Conservation (phyloP, 2,329 filamentous ascomycete genomes). For the Monosporascus cannonballus region DNA sequence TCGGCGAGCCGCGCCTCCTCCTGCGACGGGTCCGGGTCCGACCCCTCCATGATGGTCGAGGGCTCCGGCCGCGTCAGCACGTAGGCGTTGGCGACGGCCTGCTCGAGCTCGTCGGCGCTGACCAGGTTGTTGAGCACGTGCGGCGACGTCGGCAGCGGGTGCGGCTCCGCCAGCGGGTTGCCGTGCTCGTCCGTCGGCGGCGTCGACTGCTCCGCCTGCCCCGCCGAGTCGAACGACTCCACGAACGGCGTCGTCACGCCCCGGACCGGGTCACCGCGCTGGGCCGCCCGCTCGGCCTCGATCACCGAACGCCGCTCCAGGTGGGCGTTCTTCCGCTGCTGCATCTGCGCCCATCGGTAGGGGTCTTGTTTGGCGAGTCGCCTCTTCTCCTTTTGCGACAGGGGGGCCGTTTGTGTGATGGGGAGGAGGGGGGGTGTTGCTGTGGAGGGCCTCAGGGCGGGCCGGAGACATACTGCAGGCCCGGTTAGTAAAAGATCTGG, state of each 20-base stretch:
- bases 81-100: conserved; percentile 62
- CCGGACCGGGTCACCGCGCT: conserved; percentile 71
- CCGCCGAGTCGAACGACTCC: conserved; percentile 68
- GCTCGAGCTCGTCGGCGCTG: conserved; percentile 57
- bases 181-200: conserved; percentile 35
- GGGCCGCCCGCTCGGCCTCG: conserved; percentile 54
- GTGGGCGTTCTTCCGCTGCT: conserved; percentile 80
- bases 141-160: conserved; percentile 39
- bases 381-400: conserved; percentile 58
- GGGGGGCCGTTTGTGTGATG: conserved; percentile 55
- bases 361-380: conserved; percentile 68
- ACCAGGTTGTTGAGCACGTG: conserved; percentile 72
- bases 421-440: conserved; percentile 48
- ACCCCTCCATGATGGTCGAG: conserved; percentile 20
- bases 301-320: conserved; percentile 68
- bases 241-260: conserved; percentile 78
- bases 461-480: conserved; percentile 53
- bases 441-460: conserved; percentile 37
- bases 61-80: conserved; percentile 55
- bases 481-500: too few relatives aligned
- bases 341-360: conserved; percentile 73
- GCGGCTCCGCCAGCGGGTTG: conserved; percentile 32
- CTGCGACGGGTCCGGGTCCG: conserved; percentile 31
- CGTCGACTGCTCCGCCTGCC: conserved; percentile 35
- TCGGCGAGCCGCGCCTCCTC: conserved; percentile 28